Conservation (phyloP, 495 filamentous ascomycete species). For the Daldinia bambusicola region DNA sequence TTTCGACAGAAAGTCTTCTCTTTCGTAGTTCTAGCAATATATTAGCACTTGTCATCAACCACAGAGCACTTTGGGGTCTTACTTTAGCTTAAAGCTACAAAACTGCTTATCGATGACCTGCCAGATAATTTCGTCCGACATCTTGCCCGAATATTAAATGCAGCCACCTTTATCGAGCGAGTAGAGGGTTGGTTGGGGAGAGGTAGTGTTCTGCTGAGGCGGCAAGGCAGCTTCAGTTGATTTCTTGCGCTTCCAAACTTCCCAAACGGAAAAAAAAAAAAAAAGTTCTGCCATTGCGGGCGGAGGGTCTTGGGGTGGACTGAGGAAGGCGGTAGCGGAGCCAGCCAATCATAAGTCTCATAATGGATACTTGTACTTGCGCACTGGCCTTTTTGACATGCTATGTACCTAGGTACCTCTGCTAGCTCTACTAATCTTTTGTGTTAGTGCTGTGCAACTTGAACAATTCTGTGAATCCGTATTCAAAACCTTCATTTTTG, state of each 20-base stretch:
- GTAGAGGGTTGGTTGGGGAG: neutral
- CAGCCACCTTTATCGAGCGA: neutral
- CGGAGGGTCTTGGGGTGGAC: neutral
- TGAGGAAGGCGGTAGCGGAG: conserved; percentile 31
- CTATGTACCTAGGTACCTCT: neutral
- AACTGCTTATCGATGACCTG: conserved; percentile 90
- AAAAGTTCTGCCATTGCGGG: conserved; percentile 37
- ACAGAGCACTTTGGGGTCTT: conserved; percentile 44
- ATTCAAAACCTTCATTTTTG: neutral
- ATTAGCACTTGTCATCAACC: conserved; percentile 35
- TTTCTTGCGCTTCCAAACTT: neutral
- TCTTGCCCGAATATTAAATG: conserved; percentile 55
- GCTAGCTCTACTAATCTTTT: neutral
- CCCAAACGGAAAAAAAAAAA: conserved; percentile 5
- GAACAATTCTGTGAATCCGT: neutral
- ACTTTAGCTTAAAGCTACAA: conserved; percentile 97
- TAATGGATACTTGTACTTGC: neutral
- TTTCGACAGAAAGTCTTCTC: conserved; percentile 94
- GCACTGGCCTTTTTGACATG: conserved; percentile 19
- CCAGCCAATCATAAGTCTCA: neutral
- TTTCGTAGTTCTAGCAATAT: conserved; percentile 77
- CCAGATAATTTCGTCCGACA: conserved; percentile 98
- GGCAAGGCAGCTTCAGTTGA: neutral
- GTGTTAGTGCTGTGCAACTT: neutral
- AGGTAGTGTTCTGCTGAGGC: neutral